Conservation (phyloP, 1,284 basidiomycete species). For the Spongispora temasekensis region DNA sequence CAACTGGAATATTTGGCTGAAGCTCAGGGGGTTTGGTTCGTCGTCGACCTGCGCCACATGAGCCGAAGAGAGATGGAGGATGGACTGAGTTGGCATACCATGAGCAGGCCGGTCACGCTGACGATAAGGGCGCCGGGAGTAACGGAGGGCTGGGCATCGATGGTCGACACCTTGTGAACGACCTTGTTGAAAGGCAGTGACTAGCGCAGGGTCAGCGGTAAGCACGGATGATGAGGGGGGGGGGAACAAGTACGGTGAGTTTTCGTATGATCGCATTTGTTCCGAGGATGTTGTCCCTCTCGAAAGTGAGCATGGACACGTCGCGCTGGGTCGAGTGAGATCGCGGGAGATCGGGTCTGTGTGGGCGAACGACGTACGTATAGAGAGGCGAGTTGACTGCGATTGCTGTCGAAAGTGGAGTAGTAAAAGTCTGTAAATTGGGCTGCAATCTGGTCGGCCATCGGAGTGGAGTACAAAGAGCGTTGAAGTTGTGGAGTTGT, state of each 20-base stretch:
- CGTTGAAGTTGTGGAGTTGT: constrained; percentile 3
- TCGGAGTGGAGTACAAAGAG: constrained; percentile 42
- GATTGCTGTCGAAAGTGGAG: constrained; percentile 64
- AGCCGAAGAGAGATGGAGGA: constrained; percentile 5
- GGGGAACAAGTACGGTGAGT: constrained; percentile 58
- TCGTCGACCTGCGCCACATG: constrained; percentile 71
- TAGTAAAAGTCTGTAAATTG: constrained; percentile 83
- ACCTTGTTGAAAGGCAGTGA: constrained; percentile 82
- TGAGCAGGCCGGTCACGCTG: constrained; percentile 83
- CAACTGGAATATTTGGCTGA: constrained; percentile 92
- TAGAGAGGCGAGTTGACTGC: constrained; percentile 55
- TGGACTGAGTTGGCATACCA: constrained; percentile 50
- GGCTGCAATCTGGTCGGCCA: constrained; percentile 66
- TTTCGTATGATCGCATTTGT: constrained; percentile 72
- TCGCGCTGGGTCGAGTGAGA: constrained; percentile 57
- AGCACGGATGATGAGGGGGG: neutral
- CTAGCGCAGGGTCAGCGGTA: constrained; percentile 44
- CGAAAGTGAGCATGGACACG: constrained; percentile 89
- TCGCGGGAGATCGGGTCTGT: constrained; percentile 18
- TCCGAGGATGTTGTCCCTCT: constrained; percentile 70
- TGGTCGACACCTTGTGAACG: constrained; percentile 79
- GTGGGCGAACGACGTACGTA: constrained; percentile 66
- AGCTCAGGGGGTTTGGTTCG: constrained; percentile 77
- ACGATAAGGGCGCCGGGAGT: constrained; percentile 70
- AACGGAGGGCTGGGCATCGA: constrained; percentile 89